Evolutionary conservation across 768 basidiomycete genomes (phyloP), one percentile per base, ranked within the genome.

Genomic region (Roridomyces roridus): DNA sequence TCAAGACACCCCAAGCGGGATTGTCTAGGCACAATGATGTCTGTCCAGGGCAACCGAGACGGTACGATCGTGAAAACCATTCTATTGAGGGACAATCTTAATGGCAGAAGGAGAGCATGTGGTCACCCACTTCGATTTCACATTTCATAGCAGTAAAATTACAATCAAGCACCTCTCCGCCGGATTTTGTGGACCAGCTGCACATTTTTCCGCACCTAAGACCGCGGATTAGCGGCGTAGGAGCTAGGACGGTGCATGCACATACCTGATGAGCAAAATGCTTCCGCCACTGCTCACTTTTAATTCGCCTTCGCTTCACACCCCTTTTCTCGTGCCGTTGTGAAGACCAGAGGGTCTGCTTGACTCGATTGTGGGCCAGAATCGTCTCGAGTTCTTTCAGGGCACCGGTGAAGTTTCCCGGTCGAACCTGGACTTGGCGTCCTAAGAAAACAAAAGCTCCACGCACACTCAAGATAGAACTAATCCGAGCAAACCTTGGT

Each of bases 271-370:
- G 77, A 44, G 91, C 87, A 72, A 94, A 94, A 57, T 81, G 84
- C 65, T 80, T 86, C 68, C 89, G 81, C 89, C 91, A 93, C 63
- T 91, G 82, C 71, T 89, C 80, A 65, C 91, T 92, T 46, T 76
- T 77, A 65, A 93, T 75, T 60, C 91, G 81, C 58, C 89, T 80
- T 58, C 91, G 84, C 71, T 91, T 92, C 57, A 79, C 83, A 29
- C 92, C 91, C 73, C 85, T 88, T 77, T 93, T 91, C 72, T 92
- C 92, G 70, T 94, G 92, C 61, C 92, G 79, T 54, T 81, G 76
- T 40, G 76, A 68, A 64, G 77, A 62, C 47, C 76, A 74, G 40
- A 86, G 70, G 59, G 86, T 84, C 29, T 65, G 64, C 12, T 75
- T 69, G 14, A 93, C 84, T 55, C 70, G 79, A 65, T 92, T 92